Conservation (phyloP, 1,284 basidiomycete species). For the Pseudozyma sp. region DNA sequence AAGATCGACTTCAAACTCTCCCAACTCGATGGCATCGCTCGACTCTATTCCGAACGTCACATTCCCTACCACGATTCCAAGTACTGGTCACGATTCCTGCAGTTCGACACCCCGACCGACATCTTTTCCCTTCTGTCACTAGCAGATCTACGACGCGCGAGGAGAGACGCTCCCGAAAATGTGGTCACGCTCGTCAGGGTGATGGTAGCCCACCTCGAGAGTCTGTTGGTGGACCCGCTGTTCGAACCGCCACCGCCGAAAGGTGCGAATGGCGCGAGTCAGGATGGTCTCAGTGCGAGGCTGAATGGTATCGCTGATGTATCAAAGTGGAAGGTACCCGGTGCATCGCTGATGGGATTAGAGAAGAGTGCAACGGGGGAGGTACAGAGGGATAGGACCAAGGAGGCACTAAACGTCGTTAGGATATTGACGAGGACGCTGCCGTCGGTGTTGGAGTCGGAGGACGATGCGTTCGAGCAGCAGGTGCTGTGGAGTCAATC, state of each 20-base stretch:
- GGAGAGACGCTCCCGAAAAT: constrained; percentile 57
- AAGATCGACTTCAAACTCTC: constrained; percentile 51
- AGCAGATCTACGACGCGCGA: constrained; percentile 51
- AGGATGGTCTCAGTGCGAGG: constrained; percentile 8
- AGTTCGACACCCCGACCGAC: constrained; percentile 57
- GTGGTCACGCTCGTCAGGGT: constrained; percentile 60
- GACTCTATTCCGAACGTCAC: constrained; percentile 58
- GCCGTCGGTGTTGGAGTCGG: constrained; percentile 52
- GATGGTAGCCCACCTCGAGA: constrained; percentile 62
- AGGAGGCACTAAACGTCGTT: constrained; percentile 63
- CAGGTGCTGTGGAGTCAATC: constrained; percentile 48
- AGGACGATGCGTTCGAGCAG: constrained; percentile 34
- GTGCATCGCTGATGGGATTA: constrained; percentile 21
- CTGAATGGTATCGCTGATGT: constrained; percentile 27
- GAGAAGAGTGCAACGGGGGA: constrained; percentile 1
- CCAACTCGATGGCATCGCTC: constrained; percentile 49
- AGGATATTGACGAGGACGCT: constrained; percentile 61
- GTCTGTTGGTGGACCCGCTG: constrained; percentile 54
- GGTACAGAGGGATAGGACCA: constrained; percentile 46
- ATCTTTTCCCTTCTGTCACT: constrained; percentile 56
- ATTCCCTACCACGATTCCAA: constrained; percentile 56
- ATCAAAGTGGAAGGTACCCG: constrained; percentile 32
- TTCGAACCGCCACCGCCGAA: constrained; percentile 51
- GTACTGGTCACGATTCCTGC: constrained; percentile 58
- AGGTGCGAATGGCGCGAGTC: constrained; percentile 12